Conservation (phyloP, 768 basidiomycete species). For the Leccinum arenicola region DNA sequence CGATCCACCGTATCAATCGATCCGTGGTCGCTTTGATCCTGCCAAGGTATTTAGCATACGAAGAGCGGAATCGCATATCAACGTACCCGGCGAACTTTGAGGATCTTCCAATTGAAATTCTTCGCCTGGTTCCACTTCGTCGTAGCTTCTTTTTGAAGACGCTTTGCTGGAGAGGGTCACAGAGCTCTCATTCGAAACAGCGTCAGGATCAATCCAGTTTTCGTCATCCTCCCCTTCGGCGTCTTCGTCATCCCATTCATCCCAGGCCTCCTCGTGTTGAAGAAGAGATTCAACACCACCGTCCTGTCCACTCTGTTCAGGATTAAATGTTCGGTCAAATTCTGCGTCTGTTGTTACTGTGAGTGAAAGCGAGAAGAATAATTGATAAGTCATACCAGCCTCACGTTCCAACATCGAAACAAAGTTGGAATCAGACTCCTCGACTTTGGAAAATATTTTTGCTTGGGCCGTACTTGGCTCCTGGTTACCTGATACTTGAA, state of each 20-base stretch:
- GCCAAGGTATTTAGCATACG: neutral
- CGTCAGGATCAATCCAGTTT: constrained; percentile 47
- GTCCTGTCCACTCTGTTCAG: constrained; percentile 16
- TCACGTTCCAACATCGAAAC: constrained; percentile 26
- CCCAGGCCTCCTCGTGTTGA: constrained; percentile 23
- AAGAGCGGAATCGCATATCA: neutral
- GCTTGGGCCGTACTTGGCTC: constrained; percentile 7
- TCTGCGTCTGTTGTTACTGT: constrained; percentile 24
- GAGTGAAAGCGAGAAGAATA: neutral
- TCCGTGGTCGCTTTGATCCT: constrained; percentile 47
- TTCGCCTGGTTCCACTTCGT: constrained; percentile 47
- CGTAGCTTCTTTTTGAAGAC: constrained; percentile 48
- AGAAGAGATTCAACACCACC: constrained; percentile 16
- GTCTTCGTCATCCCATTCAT: constrained; percentile 34
- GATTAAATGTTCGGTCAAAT: constrained; percentile 23
- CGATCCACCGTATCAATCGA: constrained; percentile 28
- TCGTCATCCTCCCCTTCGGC: constrained; percentile 47
- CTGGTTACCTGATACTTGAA: constrained; percentile 11
- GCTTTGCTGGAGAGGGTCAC: constrained; percentile 52
- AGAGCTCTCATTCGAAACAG: constrained; percentile 50
- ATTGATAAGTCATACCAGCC: constrained; percentile 24
- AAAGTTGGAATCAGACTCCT: constrained; percentile 31
- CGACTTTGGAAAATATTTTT: constrained; percentile 14
- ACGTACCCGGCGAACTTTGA: constrained; percentile 46
- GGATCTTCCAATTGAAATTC: constrained; percentile 34